These are phyloP conservation scores for Inga oerstediana DNA, from an alignment of 306 rosid genomes.

Conservation along the genomic window DNA sequence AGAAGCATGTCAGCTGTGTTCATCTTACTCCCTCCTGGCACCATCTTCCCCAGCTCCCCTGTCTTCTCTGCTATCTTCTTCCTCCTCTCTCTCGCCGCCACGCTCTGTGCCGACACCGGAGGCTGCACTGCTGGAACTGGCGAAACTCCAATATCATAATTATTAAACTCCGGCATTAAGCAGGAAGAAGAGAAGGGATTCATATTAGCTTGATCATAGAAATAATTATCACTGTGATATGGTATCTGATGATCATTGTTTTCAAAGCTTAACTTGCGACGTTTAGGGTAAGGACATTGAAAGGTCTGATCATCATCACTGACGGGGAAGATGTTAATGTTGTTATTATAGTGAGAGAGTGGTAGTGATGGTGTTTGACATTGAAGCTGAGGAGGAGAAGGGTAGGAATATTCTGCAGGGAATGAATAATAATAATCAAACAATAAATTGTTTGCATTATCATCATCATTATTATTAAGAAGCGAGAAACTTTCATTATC, in stretches of 20 bases:
- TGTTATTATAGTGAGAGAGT: not conserved
- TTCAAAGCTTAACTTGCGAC: slow-evolving; percentile 30
- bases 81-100: slow-evolving; percentile 82
- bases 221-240: not conserved
- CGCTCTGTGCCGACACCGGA: slow-evolving; percentile 59
- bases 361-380: not conserved
- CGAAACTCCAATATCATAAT: not conserved
- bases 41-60: slow-evolving; percentile 71
- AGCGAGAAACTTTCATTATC: slow-evolving; percentile 28
- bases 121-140: not conserved
- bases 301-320: not conserved
- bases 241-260: not conserved
- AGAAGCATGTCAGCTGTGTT: slow-evolving; percentile 90
- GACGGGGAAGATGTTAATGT: not conserved
- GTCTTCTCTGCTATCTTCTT: slow-evolving; percentile 80
- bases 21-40: slow-evolving; percentile 81
- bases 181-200: not conserved
- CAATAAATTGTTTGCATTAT: not conserved
- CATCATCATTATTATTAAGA: not conserved
- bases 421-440: slow-evolving; percentile 10
- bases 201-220: not conserved
- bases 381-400: not conserved
- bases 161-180: slow-evolving; percentile 7
- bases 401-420: not conserved
- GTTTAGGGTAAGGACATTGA: slow-evolving; percentile 27